Conservation (phyloP, 176 grass and related monocot genomes). For the Thalia dealbata region DNA sequence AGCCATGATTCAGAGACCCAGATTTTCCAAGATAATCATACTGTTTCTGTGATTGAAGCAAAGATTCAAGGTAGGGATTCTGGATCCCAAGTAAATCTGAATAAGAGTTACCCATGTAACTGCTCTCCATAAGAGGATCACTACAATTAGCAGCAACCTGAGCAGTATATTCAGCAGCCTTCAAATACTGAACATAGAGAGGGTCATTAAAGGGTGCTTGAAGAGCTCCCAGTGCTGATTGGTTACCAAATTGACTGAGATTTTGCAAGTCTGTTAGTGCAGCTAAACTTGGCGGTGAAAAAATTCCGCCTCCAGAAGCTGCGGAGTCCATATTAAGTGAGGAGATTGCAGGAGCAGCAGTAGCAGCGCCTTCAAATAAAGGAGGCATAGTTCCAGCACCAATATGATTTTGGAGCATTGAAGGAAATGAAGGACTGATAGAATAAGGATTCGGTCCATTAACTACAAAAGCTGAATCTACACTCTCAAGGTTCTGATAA, state of each 20-base stretch:
- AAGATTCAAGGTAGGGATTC: conserved; percentile 67
- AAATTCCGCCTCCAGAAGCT: conserved; percentile 36
- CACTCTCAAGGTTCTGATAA: conserved; percentile 50
- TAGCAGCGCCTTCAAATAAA: conserved; percentile 42
- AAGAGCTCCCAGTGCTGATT: conserved; percentile 30
- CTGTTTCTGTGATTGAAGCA: conserved; percentile 80
- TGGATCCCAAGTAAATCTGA: conserved; percentile 52
- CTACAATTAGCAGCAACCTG: conserved; percentile 36
- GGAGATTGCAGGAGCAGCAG: conserved; percentile 35
- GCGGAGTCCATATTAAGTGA: conserved; percentile 36
- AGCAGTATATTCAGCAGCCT: conserved; percentile 48
- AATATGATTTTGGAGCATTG: conserved; percentile 44
- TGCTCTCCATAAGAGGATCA: conserved; percentile 45
- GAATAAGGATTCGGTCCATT: conserved; percentile 52
- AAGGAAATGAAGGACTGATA: conserved; percentile 36
- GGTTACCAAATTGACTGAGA: conserved; percentile 39
- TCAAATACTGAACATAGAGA: conserved; percentile 63
- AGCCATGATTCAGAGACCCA: conserved; percentile 43
- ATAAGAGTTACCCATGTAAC: conserved; percentile 42
- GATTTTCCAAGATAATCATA: conserved; percentile 62
- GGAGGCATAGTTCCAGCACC: conserved; percentile 37
- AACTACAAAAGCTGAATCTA: conserved; percentile 46
- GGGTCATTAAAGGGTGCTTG: conserved; percentile 50
- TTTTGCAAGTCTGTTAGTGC: conserved; percentile 44
- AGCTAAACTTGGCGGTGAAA: conserved; percentile 44